Evolutionary conservation across 306 rosid genomes (phyloP).

Genomic region (Mucuna pruriens): DNA sequence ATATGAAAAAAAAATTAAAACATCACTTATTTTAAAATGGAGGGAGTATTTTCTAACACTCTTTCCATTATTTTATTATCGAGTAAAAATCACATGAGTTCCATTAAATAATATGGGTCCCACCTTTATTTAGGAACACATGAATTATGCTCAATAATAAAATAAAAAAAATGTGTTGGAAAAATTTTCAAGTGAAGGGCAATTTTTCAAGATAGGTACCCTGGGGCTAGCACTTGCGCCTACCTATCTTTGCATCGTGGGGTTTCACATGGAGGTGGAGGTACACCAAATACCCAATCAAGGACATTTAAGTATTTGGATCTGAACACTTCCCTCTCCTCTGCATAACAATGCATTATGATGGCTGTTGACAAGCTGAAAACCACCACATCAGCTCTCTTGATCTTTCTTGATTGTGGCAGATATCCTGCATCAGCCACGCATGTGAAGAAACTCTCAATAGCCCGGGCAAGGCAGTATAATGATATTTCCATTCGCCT

Average conservation of each 20-base stretch:
- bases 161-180: not conserved
- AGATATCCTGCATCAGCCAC: conserved; percentile 76
- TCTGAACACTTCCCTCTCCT: conserved; percentile 92
- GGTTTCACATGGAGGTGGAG: conserved; percentile 86
- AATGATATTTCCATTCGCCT: conserved; percentile 93
- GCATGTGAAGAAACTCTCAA: conserved; percentile 93
- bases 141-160: not conserved
- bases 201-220: conserved; percentile 19
- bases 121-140: not conserved
- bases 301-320: conserved; percentile 93
- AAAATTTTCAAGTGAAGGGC: not conserved
- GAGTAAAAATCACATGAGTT: not conserved
- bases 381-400: conserved; percentile 79
- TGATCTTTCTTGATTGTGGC: conserved; percentile 66
- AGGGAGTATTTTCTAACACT: not conserved
- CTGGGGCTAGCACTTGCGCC: not conserved
- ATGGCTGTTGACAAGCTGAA: conserved; percentile 95
- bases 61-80: not conserved
- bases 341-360: conserved; percentile 96
- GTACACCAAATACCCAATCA: conserved; percentile 97
- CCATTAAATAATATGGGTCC: not conserved
- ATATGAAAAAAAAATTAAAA: not conserved
- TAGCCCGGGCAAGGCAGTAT: conserved; percentile 87
- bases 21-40: not conserved
- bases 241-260: conserved; percentile 63